Evolutionary conservation across 257 asterid genomes (phyloP), one percentile per base, ranked within the genome.

Genomic region (Gynochthodes officinalis): DNA sequence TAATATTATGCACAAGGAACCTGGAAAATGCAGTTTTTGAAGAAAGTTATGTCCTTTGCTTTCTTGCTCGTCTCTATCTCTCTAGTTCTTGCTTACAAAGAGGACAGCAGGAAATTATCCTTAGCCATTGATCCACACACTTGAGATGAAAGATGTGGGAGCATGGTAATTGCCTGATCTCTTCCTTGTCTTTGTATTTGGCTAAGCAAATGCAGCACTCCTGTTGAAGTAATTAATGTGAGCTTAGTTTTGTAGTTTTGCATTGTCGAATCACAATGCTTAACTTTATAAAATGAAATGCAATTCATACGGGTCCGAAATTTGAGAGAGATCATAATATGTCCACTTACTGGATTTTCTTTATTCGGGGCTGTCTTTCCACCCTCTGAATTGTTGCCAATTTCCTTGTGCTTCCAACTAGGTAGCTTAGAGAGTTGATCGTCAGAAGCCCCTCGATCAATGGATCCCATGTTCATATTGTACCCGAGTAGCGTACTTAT

Each of bases 111-210:
- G 97, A 87, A 54, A 86, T 80, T 19, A 94, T 93, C 88, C 75
- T 87, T 77, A 93, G 95, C 99, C 99, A 94, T 74, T 94, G 95
- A 79, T 91, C 99, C 76, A 94, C 97, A 73, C 99, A 94, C 60
- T 85, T 85, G 9, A 89, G 88, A 79, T 91, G 97, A 76, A 93
- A 93, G 44, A 80, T 75, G 82, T 94, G 99, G 21, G 82, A 79
- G 77, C 99, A 94, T 70, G 96, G 95, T 77, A 94, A 67, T 68
- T 91, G 62, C 77, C 98, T 87, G 10, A 94, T 87, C 71, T 91
- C 99, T 82, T 94, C 99, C 80, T 84, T 89, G 11, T 91, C 97
- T 77, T 64, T 82, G 73, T 91, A 94, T 83, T 80, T 92, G 0
- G 89, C 91, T 85, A 94, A 78, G 82, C 98, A 94, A 42, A 91